Conservation (phyloP, 179 eudicot species). For the Corrigiola litoralis region DNA sequence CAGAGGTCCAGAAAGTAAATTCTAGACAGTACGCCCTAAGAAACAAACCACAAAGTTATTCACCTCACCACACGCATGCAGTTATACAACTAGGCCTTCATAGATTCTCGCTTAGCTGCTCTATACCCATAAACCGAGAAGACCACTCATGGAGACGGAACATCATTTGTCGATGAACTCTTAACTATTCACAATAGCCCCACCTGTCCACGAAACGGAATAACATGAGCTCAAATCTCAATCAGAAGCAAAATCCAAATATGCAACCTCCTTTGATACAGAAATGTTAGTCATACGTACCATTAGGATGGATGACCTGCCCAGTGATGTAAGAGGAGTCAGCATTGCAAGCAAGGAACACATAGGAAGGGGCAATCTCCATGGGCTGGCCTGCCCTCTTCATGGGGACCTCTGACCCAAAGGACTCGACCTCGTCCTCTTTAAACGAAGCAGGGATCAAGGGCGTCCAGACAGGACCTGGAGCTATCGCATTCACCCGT, state of each 20-base stretch:
- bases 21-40: too few relatives aligned
- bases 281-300: slow-evolving; percentile 20
- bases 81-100: not conserved
- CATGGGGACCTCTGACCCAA: slow-evolving; percentile 75
- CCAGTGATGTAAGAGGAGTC: slow-evolving; percentile 87
- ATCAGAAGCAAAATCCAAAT: not conserved
- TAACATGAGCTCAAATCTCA: not conserved
- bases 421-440: slow-evolving; percentile 42
- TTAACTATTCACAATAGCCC: slow-evolving; percentile 43
- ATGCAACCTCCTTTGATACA: not conserved
- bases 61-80: not conserved
- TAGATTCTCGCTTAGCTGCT: not conserved
- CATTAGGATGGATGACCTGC: slow-evolving; percentile 87
- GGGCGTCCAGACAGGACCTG: slow-evolving; percentile 93
- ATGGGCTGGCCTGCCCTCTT: slow-evolving; percentile 78
- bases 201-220: slow-evolving; percentile 42
- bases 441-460: slow-evolving; percentile 55
- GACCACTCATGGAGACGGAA: not conserved
- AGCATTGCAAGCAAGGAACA: slow-evolving; percentile 71
- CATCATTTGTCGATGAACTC: not conserved
- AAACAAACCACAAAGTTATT: not conserved
- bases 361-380: slow-evolving; percentile 79
- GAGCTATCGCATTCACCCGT: slow-evolving; percentile 91
- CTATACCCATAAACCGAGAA: not conserved
- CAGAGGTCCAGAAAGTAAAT: not conserved